Evolutionary conservation across 1,284 basidiomycete species (phyloP), one percentile per base, ranked within the genome.

Genomic region (Agaricales sp.): DNA sequence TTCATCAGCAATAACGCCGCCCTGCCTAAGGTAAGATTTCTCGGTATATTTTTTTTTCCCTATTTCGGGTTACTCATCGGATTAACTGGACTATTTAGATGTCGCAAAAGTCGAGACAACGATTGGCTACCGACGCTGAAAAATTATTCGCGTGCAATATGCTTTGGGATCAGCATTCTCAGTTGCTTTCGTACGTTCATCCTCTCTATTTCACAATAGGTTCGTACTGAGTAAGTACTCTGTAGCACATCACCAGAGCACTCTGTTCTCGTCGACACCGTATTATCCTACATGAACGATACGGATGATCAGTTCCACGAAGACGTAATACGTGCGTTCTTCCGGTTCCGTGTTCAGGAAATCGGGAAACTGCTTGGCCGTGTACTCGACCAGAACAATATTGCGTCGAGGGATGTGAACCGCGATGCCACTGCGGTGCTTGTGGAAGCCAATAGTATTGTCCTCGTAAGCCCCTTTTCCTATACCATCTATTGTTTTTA

Each of bases 1-100:
- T 96, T 94, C 62, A 86, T 99, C 55, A 89, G 89, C 48, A 80
- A 85, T 51, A 95, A 95, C 62, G 82, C 77, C 0, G 82, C 82
- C 2, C 68, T 94, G 22, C 69, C 70, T 21, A 88, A 87, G 70
- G 89, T 87, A 35, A 57, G 66, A 51, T 43, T 46, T 26, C 49
- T 8, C 35, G 14, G 26, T 30, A 6, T 30, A 6, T 51, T 24
- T 41, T 48, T 26, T 14, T 35, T 50, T 45, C 44, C 25, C 46
- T 19, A 45, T 16, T 14, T n/a, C n/a, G 26, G 14, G 6, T 30
- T 30, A 14, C 26, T 30, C 26, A 30, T 14, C 14, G 26, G 6
- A 6, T 14, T 30, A n/a, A n/a, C n/a, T n/a, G n/a, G n/a, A n/a
- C 49, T 22, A 37, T 52, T 46, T 50, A 94, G 85, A 81, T 97